Conservation (phyloP, 1,284 basidiomycete species). For the Malassezia vespertilionis region DNA sequence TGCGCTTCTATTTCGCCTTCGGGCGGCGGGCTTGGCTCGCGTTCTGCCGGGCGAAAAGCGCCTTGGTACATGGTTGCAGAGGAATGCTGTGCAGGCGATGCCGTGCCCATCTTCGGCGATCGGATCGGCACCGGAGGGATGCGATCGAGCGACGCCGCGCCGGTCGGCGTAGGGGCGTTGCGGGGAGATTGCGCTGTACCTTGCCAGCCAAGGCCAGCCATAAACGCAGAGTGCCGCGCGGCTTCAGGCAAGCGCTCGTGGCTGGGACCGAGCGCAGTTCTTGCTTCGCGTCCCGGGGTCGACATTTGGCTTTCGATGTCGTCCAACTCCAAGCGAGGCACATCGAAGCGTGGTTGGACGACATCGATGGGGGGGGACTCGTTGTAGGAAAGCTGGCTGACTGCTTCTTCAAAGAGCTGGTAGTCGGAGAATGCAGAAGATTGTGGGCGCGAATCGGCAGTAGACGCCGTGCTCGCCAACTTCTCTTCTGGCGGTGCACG, state of each 20-base stretch:
- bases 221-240: too few relatives aligned
- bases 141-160: too few relatives aligned
- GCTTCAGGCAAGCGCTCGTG: too few relatives aligned
- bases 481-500: too few relatives aligned
- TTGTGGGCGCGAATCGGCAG: neutral
- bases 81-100: slow-evolving; percentile 1
- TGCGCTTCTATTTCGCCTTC: slow-evolving; percentile 42
- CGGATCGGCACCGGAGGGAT: too few relatives aligned
- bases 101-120: too few relatives aligned
- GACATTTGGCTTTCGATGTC: neutral
- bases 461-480: too few relatives aligned
- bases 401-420: slow-evolving; percentile 4
- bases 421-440: slow-evolving; percentile 3
- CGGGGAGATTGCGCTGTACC: too few relatives aligned
- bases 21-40: slow-evolving; percentile 36
- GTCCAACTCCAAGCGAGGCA: neutral
- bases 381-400: neutral
- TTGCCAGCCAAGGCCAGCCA: too few relatives aligned
- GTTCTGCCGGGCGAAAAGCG: slow-evolving; percentile 9
- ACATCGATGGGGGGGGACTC: slow-evolving; percentile 7
- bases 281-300: neutral
- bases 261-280: neutral
- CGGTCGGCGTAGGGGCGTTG: too few relatives aligned
- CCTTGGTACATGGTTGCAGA: slow-evolving; percentile 3
- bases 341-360: neutral